phyloP scores from a whole-genome alignment of 208 protist genomes.

The Leishmania amazonensis region DNA sequence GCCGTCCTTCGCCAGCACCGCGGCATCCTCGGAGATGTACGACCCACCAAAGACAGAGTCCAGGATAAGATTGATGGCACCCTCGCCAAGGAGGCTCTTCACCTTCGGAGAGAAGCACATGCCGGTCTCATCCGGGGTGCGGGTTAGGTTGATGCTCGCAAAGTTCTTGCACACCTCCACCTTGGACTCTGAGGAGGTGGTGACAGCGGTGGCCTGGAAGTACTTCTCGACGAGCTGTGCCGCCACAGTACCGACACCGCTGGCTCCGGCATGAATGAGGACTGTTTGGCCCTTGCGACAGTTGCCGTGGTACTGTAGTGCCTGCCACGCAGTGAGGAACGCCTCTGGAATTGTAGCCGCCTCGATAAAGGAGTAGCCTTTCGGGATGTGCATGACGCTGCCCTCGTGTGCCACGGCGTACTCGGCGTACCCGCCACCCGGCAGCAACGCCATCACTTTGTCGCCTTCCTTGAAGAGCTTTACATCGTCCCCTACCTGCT shows the following conservation, averaged over 20 bases:
- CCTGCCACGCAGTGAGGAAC: constrained; percentile 94
- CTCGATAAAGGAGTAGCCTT: constrained; percentile 83
- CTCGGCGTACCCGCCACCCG: constrained; percentile 93
- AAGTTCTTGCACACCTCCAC: constrained; percentile 76
- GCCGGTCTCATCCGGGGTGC: constrained; percentile 65
- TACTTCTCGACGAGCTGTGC: constrained; percentile 86
- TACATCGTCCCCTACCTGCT: constrained; percentile 59
- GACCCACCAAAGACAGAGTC: constrained; percentile 80
- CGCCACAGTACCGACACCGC: constrained; percentile 87
- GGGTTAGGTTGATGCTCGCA: constrained; percentile 54
- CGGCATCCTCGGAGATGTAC: constrained; percentile 68
- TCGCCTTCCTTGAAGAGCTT: constrained; percentile 81
- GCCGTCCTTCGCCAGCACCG: constrained; percentile 70
- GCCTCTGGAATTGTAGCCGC: constrained; percentile 92
- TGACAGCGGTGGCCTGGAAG: constrained; percentile 68
- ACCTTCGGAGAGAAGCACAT: constrained; percentile 76
- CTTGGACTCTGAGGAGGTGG: constrained; percentile 68
- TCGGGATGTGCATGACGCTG: constrained; percentile 81
- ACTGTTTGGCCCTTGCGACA: constrained; percentile 71
- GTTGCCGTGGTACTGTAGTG: constrained; percentile 70
- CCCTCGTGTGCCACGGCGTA: constrained; percentile 80
- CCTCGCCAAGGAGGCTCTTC: constrained; percentile 44
- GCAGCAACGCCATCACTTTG: constrained; percentile 85
- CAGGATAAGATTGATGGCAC: constrained; percentile 68
- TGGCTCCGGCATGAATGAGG: constrained; percentile 88